Base-by-base conservation (phyloP, 768 basidiomycete genomes). In the Coprinopsis strossmayeri region DNA sequence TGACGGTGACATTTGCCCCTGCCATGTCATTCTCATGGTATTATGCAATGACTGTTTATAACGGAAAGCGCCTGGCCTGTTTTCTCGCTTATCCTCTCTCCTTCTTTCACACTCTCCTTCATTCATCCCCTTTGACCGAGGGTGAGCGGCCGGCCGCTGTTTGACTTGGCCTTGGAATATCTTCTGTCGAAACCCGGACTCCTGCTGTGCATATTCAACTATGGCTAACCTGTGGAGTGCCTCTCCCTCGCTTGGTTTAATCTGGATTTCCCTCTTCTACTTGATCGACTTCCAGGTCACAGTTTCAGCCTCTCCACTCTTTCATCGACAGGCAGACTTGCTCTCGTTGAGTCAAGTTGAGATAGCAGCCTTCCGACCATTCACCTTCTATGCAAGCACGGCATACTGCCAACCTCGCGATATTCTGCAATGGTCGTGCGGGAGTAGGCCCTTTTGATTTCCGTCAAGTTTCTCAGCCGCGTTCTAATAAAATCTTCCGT, bases 341-440 rank as follows among this genome's bases (percentile, higher is more conserved):
- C 5, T 66, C 0, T 40, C 71, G 9, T 59, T 78, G 34, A 58
- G 66, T 5, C 52, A 65, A 4, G 15, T 67, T 0, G 72, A 77
- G 55, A 71, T 81, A n/a, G 52, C 63, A 7, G 25, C 57, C 7
- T 80, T 68, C 59, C 71, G 60, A 27, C 69, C 77, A 1, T 82
- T 70, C 58, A 67, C 76, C 0, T 61, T 60, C 48, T 79, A 72
- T 48, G 78, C 80, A 0, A 71, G 72, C 37, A 57, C 79, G 4
- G 78, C 69, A 0, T 79, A 79, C 52, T 82, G 80, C 50, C 48
- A 62, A 10, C 69, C 77, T 3, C 49, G 63, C 5, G 51, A 59
- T 24, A 77, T 75, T 4, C 45, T 69, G 34, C 58, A 65, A 23
- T 82, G 80, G 78, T 58, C 69, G 25, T 82, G 81, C 59, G 82